Percentiles rank a stretch among this genome's conserved stretches.
Conservation (phyloP, 495 filamentous ascomycete genomes). For the Penicillium verhagenii region DNA sequence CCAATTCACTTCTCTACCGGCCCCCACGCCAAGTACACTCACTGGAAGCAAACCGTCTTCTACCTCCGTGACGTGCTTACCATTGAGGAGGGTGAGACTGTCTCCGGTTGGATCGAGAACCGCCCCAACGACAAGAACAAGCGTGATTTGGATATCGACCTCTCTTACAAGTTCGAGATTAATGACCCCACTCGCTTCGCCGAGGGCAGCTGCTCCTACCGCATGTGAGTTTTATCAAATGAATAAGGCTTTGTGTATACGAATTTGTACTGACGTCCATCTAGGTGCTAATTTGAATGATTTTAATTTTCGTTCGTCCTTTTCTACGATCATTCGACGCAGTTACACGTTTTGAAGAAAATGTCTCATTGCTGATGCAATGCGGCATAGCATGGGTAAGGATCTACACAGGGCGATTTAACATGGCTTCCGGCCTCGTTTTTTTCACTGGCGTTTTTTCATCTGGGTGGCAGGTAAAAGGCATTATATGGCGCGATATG, state of each 20-base stretch:
- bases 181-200: constrained; percentile 65
- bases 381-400: constrained; percentile 36
- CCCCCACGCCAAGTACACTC: constrained; percentile 86
- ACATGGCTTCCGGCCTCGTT: constrained; percentile 26
- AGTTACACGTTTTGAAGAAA: constrained; percentile 21
- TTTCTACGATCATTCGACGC: constrained; percentile 21
- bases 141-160: constrained; percentile 88
- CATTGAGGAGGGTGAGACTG: constrained; percentile 72
- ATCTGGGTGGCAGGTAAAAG: constrained; percentile 42
- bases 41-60: constrained; percentile 96
- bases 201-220: constrained; percentile 74
- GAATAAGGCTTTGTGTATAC: not conserved
- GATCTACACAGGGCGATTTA: constrained; percentile 24
- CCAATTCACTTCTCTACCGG: constrained; percentile 81
- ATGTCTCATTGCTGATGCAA: constrained; percentile 18
- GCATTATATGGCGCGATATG: constrained; percentile 50
- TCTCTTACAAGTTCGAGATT: constrained; percentile 78
- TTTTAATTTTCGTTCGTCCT: constrained; percentile 17
- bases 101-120: constrained; percentile 71
- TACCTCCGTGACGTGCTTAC: constrained; percentile 83
- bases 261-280: constrained; percentile 25
- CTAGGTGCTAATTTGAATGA: constrained; percentile 44
- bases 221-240: constrained; percentile 63
- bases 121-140: constrained; percentile 92
- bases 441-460: constrained; percentile 34